phyloP scores from a whole-genome alignment of 768 basidiomycete genomes.

The Trichaptum fuscoviolaceum region DNA sequence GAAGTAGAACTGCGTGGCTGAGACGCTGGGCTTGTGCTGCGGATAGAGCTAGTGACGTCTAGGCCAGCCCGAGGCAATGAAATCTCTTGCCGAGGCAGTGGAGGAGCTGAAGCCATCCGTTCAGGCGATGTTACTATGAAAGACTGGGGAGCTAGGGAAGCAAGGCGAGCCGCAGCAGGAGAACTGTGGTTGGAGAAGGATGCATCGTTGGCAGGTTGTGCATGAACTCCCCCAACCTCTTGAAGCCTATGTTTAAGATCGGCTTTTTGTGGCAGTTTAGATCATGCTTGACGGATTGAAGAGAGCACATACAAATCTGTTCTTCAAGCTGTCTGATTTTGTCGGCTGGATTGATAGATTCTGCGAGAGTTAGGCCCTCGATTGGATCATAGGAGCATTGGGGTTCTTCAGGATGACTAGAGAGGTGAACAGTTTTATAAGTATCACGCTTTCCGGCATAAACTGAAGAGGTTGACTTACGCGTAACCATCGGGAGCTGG shows the following conservation, averaged over 20 bases:
- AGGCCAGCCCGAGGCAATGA: slow-evolving; percentile 23
- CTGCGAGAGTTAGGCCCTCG: slow-evolving; percentile 70
- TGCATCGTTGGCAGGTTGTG: slow-evolving; percentile 34
- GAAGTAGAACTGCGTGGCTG: not conserved
- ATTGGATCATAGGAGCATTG: slow-evolving; percentile 85
- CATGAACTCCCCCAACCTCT: slow-evolving; percentile 38
- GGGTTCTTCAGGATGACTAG: slow-evolving; percentile 79
- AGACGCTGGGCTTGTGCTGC: not conserved
- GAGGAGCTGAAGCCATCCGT: slow-evolving; percentile 23
- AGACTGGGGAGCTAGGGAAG: slow-evolving; percentile 7
- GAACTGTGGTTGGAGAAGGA: slow-evolving; percentile 15
- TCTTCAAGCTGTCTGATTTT: slow-evolving; percentile 74
- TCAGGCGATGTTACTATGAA: slow-evolving; percentile 14
- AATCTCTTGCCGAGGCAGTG: slow-evolving; percentile 16
- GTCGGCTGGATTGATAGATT: slow-evolving; percentile 74
- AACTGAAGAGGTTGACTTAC: slow-evolving; percentile 37
- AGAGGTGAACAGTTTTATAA: slow-evolving; percentile 12
- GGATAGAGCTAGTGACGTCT: slow-evolving; percentile 15
- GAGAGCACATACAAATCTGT: slow-evolving; percentile 54
- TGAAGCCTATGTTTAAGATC: slow-evolving; percentile 58
- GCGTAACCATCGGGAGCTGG: slow-evolving; percentile 83
- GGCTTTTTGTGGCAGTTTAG: slow-evolving; percentile 32
- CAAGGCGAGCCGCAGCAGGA: slow-evolving; percentile 12
- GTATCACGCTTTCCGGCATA: slow-evolving; percentile 6
- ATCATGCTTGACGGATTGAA: slow-evolving; percentile 11